A percentile compares a stretch with the other conserved stretches of the same genome.
Evolutionary conservation across 768 basidiomycete species (phyloP).

Genomic region (Mrakia frigida): DNA sequence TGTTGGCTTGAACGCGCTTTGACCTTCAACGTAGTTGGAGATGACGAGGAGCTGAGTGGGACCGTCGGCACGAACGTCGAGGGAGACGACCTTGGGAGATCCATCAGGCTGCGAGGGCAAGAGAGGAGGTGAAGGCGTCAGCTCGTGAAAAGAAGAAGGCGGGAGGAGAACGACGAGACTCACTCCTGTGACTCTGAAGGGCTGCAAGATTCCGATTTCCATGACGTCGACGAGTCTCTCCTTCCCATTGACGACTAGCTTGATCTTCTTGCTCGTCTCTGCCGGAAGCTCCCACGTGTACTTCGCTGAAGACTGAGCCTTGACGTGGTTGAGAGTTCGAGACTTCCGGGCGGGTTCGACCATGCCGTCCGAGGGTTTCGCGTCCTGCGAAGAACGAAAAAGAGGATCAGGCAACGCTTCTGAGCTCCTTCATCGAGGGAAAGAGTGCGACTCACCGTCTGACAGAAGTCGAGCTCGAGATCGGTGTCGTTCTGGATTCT

Average conservation of each 20-base stretch:
- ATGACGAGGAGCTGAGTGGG: conserved; percentile 78
- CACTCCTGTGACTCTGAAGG: conserved; percentile 63
- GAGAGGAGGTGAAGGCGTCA: conserved; percentile 35
- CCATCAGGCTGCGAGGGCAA: conserved; percentile 33
- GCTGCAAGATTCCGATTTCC: conserved; percentile 88
- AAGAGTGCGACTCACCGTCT: conserved; percentile 55
- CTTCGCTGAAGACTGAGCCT: conserved; percentile 52
- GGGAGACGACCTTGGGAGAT: conserved; percentile 55
- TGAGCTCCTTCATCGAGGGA: neutral
- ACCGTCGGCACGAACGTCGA: conserved; percentile 88
- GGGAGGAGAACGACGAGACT: neutral
- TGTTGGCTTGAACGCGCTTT: conserved; percentile 79
- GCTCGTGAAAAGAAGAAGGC: conserved; percentile 47
- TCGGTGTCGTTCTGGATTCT: conserved; percentile 83
- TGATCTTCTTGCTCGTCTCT: conserved; percentile 69
- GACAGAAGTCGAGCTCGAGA: conserved; percentile 60
- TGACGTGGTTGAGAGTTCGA: conserved; percentile 45
- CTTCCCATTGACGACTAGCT: conserved; percentile 58
- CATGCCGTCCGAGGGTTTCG: conserved; percentile 10
- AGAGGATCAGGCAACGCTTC: neutral
- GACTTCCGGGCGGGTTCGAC: conserved; percentile 16
- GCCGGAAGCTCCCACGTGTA: conserved; percentile 97
- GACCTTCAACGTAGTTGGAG: conserved; percentile 76
- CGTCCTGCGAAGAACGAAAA: conserved; percentile 13
- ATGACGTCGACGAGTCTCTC: conserved; percentile 75